Percentiles rank a stretch among this genome's conserved stretches.
These are phyloP conservation scores for Cytospora piceae DNA, from an alignment of 2,329 filamentous ascomycete genomes.

Conservation along the genomic window DNA sequence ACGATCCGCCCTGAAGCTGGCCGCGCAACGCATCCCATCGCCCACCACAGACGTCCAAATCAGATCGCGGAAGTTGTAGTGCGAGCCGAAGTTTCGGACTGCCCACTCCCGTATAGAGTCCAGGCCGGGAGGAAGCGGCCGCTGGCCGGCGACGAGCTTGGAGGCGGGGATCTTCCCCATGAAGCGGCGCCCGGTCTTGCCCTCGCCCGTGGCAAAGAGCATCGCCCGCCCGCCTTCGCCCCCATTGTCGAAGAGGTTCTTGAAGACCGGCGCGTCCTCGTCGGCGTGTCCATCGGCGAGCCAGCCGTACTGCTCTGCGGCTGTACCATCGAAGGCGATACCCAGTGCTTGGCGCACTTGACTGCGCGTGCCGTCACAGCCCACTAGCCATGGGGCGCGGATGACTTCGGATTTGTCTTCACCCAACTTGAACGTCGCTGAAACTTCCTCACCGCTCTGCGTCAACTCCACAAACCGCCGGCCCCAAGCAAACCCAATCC, in stretches of 20 bases:
- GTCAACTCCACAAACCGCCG: conserved; percentile 3
- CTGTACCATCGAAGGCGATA: conserved; percentile 43
- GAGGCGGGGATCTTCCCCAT: not conserved
- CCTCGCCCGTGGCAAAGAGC: conserved; percentile 7
- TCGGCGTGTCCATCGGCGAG: conserved; percentile 40
- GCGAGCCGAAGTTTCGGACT: not conserved
- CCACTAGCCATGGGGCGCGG: conserved; percentile 43
- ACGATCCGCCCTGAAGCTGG: conserved; percentile 49
- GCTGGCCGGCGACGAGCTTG: not conserved
- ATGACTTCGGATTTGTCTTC: conserved; percentile 29
- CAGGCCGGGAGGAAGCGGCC: conserved; percentile 2
- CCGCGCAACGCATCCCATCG: conserved; percentile 40
- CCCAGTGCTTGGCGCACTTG: conserved; percentile 43
- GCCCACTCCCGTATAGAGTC: conserved; percentile 10
- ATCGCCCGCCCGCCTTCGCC: conserved; percentile 4
- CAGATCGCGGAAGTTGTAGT: conserved; percentile 19
- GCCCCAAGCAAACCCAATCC: conserved; percentile 18
- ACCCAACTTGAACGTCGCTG: conserved; percentile 1
- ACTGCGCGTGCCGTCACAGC: conserved; percentile 49
- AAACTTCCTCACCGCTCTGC: conserved; percentile 3
- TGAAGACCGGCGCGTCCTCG: conserved; percentile 30
- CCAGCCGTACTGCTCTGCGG: conserved; percentile 43
- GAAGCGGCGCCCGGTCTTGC: conserved; percentile 10
- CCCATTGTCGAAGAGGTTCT: not conserved
- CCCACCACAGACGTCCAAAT: conserved; percentile 20